A percentile compares a stretch with the other conserved stretches of the same genome.
phyloP scores from a whole-genome alignment of 2,329 filamentous ascomycete genomes.

The Leptosphaerulina australis region DNA sequence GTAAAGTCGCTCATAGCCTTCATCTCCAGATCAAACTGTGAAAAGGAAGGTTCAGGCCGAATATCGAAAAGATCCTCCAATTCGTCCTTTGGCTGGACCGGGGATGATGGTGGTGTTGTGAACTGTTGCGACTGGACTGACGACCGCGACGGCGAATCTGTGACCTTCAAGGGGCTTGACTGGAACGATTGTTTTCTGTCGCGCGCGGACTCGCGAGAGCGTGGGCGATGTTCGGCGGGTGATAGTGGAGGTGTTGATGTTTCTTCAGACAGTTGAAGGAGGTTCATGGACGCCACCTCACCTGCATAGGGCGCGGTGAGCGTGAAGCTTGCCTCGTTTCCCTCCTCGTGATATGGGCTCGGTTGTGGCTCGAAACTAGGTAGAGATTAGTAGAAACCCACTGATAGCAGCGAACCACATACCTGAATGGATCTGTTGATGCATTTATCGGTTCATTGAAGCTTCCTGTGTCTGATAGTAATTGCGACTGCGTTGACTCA shows the following conservation, averaged over 20 bases:
- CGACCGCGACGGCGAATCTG: conserved; percentile 42
- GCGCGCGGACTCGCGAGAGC: conserved; percentile 33
- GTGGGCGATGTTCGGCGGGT: conserved; percentile 38
- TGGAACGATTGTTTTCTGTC: conserved; percentile 26
- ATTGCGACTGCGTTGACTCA: conserved; percentile 30
- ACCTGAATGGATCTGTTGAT: conserved; percentile 44
- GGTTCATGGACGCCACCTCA: conserved; percentile 42
- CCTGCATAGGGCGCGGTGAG: conserved; percentile 37
- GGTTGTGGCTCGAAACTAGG: conserved; percentile 40
- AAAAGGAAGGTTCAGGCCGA: conserved; percentile 40
- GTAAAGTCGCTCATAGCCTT: conserved; percentile 47
- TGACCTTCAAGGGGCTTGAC: conserved; percentile 35
- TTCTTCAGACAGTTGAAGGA: conserved; percentile 44
- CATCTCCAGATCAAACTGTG: conserved; percentile 49
- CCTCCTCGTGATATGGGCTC: conserved; percentile 37
- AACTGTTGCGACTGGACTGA: conserved; percentile 47
- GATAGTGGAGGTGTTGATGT: conserved; percentile 47
- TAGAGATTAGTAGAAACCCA: conserved; percentile 22
- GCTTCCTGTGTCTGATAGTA: conserved; percentile 32
- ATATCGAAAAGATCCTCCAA: conserved; percentile 45
- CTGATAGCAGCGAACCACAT: conserved; percentile 9
- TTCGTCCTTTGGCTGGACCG: conserved; percentile 40
- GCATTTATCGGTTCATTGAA: conserved; percentile 39
- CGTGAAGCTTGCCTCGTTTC: conserved; percentile 30
- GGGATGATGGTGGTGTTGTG: conserved; percentile 48